Conservation (phyloP, 1,139 yeast species). For the Geotrichum histeridarum region DNA sequence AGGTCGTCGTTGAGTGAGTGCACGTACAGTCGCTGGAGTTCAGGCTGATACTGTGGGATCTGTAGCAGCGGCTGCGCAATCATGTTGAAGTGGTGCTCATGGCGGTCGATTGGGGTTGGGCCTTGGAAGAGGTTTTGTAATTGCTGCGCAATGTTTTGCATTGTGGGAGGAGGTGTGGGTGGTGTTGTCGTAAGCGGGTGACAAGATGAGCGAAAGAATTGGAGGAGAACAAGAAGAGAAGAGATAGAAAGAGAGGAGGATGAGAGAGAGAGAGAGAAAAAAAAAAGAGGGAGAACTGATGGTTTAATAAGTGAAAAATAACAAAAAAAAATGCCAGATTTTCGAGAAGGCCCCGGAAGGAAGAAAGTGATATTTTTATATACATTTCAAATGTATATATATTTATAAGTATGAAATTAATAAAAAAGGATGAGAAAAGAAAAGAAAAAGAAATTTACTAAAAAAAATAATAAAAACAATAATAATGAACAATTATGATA, state of each 20-base stretch:
- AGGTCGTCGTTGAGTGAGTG: slow-evolving; percentile 8
- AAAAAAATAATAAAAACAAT: not conserved
- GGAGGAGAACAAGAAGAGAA: not conserved
- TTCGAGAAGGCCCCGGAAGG: no score
- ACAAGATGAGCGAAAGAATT: not conserved
- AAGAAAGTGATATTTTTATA: no score
- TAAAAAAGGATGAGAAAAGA: not conserved
- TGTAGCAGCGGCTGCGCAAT: slow-evolving; percentile 10
- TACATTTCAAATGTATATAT: not conserved
- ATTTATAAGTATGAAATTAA: not conserved
- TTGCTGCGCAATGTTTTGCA: not conserved
- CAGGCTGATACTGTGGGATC: slow-evolving; percentile 11
- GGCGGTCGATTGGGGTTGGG: not conserved
- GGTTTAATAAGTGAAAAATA: not conserved
- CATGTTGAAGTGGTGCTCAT: slow-evolving; percentile 13
- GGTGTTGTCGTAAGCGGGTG: not conserved
- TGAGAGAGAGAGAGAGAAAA: no score
- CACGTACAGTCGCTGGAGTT: slow-evolving; percentile 11
- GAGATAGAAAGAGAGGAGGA: not conserved
- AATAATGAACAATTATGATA: no score
- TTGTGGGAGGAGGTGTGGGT: not conserved
- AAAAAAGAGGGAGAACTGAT: not conserved
- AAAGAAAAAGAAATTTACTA: not conserved
- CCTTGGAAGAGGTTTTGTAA: slow-evolving; percentile 10
- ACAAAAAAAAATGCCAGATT: no score